Conservation (phyloP, 2,329 filamentous ascomycete genomes). For the Monilinia vaccinii-corymbosi region DNA sequence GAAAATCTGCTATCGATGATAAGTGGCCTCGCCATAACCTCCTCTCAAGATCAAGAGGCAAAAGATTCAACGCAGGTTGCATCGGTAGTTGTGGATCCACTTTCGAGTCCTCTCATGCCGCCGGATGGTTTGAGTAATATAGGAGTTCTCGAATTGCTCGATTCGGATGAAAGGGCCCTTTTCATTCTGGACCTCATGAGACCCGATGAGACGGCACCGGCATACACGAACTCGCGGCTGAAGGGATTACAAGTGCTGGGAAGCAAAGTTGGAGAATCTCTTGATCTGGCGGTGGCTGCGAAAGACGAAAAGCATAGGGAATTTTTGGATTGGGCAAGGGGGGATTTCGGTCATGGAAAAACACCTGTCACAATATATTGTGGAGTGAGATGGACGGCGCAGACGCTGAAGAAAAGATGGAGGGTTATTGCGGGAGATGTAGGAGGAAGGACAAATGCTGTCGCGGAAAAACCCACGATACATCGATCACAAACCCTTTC, state of each 20-base stretch:
- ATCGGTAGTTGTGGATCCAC: background rate
- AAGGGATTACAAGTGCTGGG: background rate
- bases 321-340: constrained; percentile 1
- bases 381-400: constrained; percentile 18
- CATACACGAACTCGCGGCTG: constrained; percentile 17
- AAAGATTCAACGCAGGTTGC: background rate
- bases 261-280: background rate
- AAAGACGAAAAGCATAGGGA: background rate
- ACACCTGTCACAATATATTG: constrained; percentile 6
- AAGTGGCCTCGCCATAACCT: background rate
- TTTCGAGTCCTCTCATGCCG: background rate
- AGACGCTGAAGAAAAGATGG: constrained; percentile 19
- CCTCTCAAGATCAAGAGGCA: background rate
- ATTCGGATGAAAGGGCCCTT: constrained; percentile 18
- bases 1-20: constrained; percentile 1
- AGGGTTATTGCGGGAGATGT: constrained; percentile 17
- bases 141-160: constrained; percentile 19
- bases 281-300: background rate
- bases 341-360: background rate
- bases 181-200: constrained; percentile 19
- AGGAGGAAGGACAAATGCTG: background rate
- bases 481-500: constrained; percentile 10
- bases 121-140: constrained; percentile 10
- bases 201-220: constrained; percentile 8
- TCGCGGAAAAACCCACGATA: background rate